Evolutionary conservation across 2,329 filamentous ascomycete genomes (phyloP).

Genomic region (Talaromyces sp.): DNA sequence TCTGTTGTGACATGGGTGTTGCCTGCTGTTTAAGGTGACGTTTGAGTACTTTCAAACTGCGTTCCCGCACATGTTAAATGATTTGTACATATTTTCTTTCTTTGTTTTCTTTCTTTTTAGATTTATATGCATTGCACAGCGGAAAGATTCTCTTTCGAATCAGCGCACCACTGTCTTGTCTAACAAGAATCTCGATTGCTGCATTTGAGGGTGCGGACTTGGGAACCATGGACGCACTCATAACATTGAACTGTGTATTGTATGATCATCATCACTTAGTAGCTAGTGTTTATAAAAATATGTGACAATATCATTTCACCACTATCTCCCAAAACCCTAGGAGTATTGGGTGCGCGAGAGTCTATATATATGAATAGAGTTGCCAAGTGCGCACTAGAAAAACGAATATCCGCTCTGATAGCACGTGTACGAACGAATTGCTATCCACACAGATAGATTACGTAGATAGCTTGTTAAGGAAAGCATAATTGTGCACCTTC

Average conservation of each 20-base stretch:
- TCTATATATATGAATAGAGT: too few relatives aligned
- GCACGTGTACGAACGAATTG: too few relatives aligned
- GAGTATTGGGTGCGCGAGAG: too few relatives aligned
- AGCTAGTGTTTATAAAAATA: too few relatives aligned
- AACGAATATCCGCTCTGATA: too few relatives aligned
- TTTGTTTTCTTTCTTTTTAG: neutral
- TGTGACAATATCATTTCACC: too few relatives aligned
- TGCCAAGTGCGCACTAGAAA: too few relatives aligned
- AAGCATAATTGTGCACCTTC: too few relatives aligned
- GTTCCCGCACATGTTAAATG: neutral
- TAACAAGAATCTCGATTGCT: neutral
- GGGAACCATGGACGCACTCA: neutral
- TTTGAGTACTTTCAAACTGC: neutral
- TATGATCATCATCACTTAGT: neutral
- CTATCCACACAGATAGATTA: too few relatives aligned
- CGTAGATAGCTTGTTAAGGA: too few relatives aligned
- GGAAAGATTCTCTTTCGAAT: neutral
- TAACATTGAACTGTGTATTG: neutral
- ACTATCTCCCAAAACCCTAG: too few relatives aligned
- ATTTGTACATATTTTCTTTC: neutral
- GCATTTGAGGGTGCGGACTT: neutral
- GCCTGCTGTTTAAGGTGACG: neutral
- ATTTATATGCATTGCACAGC: neutral
- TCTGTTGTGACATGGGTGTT: constrained; percentile 13
- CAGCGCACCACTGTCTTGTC: neutral